Percentiles rank a stretch among this genome's conserved stretches.
Conservation (phyloP, 1,284 basidiomycete species). For the Ustilago xerochloae region DNA sequence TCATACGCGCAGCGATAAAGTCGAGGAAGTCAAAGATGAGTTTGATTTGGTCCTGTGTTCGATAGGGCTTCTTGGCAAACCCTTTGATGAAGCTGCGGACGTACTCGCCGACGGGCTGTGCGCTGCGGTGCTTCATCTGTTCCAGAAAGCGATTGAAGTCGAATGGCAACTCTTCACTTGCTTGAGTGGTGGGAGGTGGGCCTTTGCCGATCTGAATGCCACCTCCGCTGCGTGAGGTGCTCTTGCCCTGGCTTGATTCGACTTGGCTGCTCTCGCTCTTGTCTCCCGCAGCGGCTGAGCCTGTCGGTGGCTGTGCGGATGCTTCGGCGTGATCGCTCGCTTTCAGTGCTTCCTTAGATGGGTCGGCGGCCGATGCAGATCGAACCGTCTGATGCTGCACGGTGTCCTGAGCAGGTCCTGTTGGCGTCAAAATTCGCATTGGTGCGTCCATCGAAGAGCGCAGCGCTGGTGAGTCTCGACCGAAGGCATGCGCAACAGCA, state of each 20-base stretch:
- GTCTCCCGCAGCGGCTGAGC: background rate
- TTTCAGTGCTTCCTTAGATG: background rate
- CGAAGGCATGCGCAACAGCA: slow-evolving; percentile 54
- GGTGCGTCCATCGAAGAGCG: slow-evolving; percentile 29
- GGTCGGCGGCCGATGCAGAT: background rate
- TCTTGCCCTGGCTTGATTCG: background rate
- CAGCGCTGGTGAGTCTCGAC: slow-evolving; percentile 39
- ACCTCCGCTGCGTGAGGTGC: slow-evolving; percentile 17
- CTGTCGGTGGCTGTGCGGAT: background rate
- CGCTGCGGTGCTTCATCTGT: slow-evolving; percentile 66
- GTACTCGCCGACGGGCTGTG: slow-evolving; percentile 65
- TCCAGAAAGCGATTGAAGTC: slow-evolving; percentile 68
- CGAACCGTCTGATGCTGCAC: background rate
- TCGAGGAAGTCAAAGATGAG: slow-evolving; percentile 68
- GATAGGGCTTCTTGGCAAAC: slow-evolving; percentile 67
- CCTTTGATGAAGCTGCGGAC: slow-evolving; percentile 67
- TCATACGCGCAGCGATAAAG: slow-evolving; percentile 65
- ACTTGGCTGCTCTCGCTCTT: background rate
- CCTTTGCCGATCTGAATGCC: slow-evolving; percentile 58
- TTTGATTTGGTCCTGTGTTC: slow-evolving; percentile 64
- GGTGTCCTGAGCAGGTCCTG: background rate
- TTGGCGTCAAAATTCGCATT: slow-evolving; percentile 19
- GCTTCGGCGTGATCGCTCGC: background rate
- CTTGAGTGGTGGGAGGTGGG: slow-evolving; percentile 50
- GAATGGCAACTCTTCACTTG: slow-evolving; percentile 62